Evolutionary conservation across 2,329 filamentous ascomycete species (phyloP), one percentile per base, ranked within the genome.

Genomic region (Talaromyces rugulosus): DNA sequence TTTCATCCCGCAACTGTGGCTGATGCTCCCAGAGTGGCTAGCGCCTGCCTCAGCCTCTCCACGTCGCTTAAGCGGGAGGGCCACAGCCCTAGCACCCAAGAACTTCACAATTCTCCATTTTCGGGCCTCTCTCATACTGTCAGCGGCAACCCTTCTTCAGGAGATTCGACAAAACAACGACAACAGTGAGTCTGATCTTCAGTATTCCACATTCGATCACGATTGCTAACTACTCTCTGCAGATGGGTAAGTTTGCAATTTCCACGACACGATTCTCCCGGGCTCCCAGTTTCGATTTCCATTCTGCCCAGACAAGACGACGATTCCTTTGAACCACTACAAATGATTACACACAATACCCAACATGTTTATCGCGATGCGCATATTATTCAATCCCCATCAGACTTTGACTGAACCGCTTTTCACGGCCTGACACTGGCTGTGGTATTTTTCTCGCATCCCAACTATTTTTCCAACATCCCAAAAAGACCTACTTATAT

Each of bases 211-310:
- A 62, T 66, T 57, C 66, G 34, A 52, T 47, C 14, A 31, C 68
- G 67, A 12, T 47, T 61, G 42, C 59, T 63, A 61, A 63, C 55
- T 14, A 36, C 68, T 62, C 63, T 64, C 64, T 70, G 66, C 72
- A 87, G 85, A 87, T 87, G 85, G 85, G 85, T 87, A 83, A 85
- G 85, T 82, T 66, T 66, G 31, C 33, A 53, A 31, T 63, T 60
- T 23, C 28, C 28, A 31, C 18, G 27, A n/a, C 30, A 53, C 14
- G 18, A 28, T 28, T 31, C 5, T 53, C 30, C 50, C 27, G 50
- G 28, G 50, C 14, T 16, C 18, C 44, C 50, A 53, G 50, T 12
- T 53, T 53, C 50, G 50, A 53, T 31, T 53, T 53, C 50, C 50
- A 47, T 47, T 7, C 44, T 47, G 44, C 44, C 44, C 44, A 47